phyloP scores from a whole-genome alignment of 2,329 filamentous ascomycete species.

The Sporothrix dimorphospora region DNA sequence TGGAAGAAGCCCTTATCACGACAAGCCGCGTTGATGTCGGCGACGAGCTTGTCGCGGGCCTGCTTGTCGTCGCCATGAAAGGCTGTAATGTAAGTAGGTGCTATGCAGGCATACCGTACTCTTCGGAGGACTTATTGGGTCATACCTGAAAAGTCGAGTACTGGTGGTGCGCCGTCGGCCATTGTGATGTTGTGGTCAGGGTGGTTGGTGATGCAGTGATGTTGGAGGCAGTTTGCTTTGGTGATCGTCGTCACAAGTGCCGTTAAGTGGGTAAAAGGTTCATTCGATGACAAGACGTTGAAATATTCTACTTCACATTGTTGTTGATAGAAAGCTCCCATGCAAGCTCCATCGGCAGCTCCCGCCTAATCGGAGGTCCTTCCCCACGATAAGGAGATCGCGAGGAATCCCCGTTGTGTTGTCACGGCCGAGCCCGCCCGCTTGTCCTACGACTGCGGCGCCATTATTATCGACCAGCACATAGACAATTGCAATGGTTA shows the following conservation, averaged over 20 bases:
- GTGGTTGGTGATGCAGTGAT: not conserved
- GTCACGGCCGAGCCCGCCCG: not conserved
- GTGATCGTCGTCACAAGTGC: no score
- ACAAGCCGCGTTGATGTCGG: constrained; percentile 35
- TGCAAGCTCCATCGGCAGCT: not conserved
- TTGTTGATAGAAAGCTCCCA: not conserved
- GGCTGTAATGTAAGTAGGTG: no score
- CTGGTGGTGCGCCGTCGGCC: not conserved
- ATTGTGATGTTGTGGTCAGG: not conserved
- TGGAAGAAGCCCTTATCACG: constrained; percentile 39
- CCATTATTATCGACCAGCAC: not conserved
- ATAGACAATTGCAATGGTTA: not conserved
- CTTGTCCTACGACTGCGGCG: not conserved
- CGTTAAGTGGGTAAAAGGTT: no score
- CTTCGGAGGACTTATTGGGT: no score
- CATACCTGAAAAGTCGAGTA: constrained; percentile 9
- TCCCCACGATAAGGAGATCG: constrained; percentile 3
- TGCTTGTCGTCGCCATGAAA: constrained; percentile 16
- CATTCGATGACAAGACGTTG: not conserved
- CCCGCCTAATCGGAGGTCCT: not conserved
- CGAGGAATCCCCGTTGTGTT: not conserved
- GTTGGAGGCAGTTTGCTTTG: no score
- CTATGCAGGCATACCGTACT: no score
- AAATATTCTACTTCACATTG: not conserved
- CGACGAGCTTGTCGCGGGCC: constrained; percentile 18